A percentile compares a stretch with the other conserved stretches of the same genome.
Evolutionary conservation across 2,329 filamentous ascomycete genomes (phyloP).

Genomic region (Claviceps sorghi): DNA sequence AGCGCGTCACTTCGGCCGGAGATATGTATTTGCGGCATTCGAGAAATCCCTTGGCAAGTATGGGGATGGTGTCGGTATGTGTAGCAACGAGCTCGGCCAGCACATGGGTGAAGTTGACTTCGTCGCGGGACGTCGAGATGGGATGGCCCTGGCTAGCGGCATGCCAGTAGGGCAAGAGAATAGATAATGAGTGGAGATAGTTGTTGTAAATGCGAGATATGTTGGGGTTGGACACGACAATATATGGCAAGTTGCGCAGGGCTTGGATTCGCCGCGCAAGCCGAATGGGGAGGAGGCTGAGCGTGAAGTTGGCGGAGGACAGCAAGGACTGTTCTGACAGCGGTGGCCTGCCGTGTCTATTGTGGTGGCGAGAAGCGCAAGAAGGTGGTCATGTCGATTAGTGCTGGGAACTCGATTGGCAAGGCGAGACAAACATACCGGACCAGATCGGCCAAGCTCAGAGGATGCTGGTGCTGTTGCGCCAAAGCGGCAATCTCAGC

Average conservation of each 20-base stretch:
- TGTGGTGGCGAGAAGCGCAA: not conserved
- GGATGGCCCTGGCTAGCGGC: slow-evolving; percentile 29
- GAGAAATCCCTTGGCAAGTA: slow-evolving; percentile 79
- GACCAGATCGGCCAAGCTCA: slow-evolving; percentile 79
- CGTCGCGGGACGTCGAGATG: slow-evolving; percentile 58
- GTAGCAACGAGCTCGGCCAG: slow-evolving; percentile 92
- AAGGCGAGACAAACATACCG: slow-evolving; percentile 45
- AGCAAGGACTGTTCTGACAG: slow-evolving; percentile 68
- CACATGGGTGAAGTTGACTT: slow-evolving; percentile 80
- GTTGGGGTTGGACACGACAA: slow-evolving; percentile 95
- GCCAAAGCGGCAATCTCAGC: slow-evolving; percentile 69
- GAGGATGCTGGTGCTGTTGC: slow-evolving; percentile 59
- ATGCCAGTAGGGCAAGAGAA: slow-evolving; percentile 63
- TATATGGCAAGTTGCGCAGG: slow-evolving; percentile 85
- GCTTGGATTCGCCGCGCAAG: slow-evolving; percentile 90
- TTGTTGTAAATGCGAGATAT: slow-evolving; percentile 92
- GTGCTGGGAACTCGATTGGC: too few relatives aligned
- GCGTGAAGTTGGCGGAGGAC: slow-evolving; percentile 87
- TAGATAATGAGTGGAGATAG: slow-evolving; percentile 85
- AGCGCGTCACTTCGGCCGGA: slow-evolving; percentile 68
- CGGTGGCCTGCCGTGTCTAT: slow-evolving; percentile 63
- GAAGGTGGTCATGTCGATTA: not conserved
- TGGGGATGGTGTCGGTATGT: slow-evolving; percentile 86
- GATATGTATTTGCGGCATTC: slow-evolving; percentile 87
- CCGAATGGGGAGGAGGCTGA: slow-evolving; percentile 79